phyloP scores from a whole-genome alignment of 148 eudicot genomes.

The Diospyros kaki region DNA sequence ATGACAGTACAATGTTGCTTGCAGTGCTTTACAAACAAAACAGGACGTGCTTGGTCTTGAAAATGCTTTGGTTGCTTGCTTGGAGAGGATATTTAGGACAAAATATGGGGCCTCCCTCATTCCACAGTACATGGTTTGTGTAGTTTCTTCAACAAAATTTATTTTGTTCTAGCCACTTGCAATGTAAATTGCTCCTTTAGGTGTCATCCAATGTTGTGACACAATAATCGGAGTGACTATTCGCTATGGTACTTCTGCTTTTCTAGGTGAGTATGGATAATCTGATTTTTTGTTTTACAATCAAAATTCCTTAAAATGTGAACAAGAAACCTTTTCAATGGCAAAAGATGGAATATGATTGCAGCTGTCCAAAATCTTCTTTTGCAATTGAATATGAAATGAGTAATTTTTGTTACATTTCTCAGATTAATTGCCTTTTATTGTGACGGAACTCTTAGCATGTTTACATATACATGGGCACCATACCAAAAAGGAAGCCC shows the following conservation, averaged over 20 bases:
- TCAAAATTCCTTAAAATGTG: not conserved
- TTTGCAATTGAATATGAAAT: not conserved
- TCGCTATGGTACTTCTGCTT: not conserved
- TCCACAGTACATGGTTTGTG: constrained; percentile 75
- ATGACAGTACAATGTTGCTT: constrained; percentile 17
- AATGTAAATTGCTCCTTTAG: not conserved
- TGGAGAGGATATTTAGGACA: constrained; percentile 71
- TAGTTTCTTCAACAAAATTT: not conserved
- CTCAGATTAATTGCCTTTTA: too few relatives aligned
- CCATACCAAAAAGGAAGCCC: not conserved
- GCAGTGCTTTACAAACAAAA: constrained; percentile 76
- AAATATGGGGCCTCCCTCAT: constrained; percentile 83
- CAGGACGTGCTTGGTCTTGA: constrained; percentile 67
- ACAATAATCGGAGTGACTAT: not conserved
- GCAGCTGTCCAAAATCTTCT: not conserved
- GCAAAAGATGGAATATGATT: not conserved
- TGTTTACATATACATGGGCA: too few relatives aligned
- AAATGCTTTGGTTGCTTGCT: constrained; percentile 63
- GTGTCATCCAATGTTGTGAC: not conserved
- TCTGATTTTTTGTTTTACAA: not conserved
- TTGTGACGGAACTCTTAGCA: too few relatives aligned
- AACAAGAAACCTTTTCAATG: not conserved
- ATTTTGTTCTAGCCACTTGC: not conserved
- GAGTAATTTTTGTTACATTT: not conserved
- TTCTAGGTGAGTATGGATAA: not conserved